A percentile compares a stretch with the other conserved stretches of the same genome.
These are phyloP conservation scores for Globisporangium alternatum DNA, from an alignment of 352 stramenopile genomes.

Conservation along the genomic window DNA sequence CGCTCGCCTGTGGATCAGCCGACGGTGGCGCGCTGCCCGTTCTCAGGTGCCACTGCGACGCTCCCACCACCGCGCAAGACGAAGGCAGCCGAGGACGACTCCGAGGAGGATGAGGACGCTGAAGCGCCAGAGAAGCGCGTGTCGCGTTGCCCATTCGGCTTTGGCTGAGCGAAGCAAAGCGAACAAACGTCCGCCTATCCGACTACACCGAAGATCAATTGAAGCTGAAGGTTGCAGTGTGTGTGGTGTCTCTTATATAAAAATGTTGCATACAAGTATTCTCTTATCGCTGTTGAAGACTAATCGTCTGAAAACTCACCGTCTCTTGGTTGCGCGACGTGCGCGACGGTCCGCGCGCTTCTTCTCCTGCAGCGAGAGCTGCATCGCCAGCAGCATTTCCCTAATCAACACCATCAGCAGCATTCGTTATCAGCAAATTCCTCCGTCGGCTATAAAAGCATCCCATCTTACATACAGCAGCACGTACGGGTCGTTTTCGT, in stretches of 20 bases:
- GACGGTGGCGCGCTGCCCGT: constrained; percentile 12
- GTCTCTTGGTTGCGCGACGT: constrained; percentile 38
- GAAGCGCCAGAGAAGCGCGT: constrained; percentile 53
- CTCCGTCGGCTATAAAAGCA: not conserved
- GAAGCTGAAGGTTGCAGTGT: not conserved
- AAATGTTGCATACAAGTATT: not conserved
- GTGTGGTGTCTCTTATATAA: not conserved
- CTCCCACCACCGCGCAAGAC: constrained; percentile 3
- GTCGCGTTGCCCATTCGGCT: constrained; percentile 59
- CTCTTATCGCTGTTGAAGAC: not conserved
- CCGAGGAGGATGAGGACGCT: constrained; percentile 28
- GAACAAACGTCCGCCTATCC: not conserved
- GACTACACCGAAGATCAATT: not conserved
- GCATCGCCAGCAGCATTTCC: constrained; percentile 48
- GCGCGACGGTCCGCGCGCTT: constrained; percentile 51
- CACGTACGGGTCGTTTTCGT: constrained; percentile 55
- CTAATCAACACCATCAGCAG: constrained; percentile 22
- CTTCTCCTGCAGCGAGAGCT: constrained; percentile 62
- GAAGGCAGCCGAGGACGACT: not conserved
- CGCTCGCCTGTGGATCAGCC: constrained; percentile 13
- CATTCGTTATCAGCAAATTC: no score
- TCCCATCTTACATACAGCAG: not conserved
- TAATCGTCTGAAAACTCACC: constrained; percentile 19
- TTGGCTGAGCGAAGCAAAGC: constrained; percentile 19
- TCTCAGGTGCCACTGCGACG: constrained; percentile 14